phyloP scores from a whole-genome alignment of 495 filamentous ascomycete species.

The Hypoxylon fragiforme region DNA sequence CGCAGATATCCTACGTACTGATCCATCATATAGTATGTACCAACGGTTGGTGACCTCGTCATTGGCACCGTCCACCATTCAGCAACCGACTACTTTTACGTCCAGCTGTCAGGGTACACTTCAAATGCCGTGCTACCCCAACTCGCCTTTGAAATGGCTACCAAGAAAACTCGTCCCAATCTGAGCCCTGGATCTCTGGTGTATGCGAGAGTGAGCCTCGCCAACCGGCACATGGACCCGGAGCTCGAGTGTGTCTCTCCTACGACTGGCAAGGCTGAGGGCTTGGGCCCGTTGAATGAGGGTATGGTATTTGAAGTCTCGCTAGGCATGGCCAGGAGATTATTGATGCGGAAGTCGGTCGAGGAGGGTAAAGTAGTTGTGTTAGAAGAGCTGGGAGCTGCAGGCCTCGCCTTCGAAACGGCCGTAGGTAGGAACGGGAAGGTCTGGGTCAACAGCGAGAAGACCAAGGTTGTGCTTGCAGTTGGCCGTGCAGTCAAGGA shows the following conservation, averaged over 20 bases:
- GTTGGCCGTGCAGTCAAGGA: slow-evolving; percentile 80
- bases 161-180: slow-evolving; percentile 85
- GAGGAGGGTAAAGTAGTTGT: slow-evolving; percentile 71
- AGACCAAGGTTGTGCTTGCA: slow-evolving; percentile 64
- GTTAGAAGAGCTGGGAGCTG: slow-evolving; percentile 80
- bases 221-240: slow-evolving; percentile 80
- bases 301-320: slow-evolving; percentile 87
- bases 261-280: slow-evolving; percentile 84
- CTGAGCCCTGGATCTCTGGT: slow-evolving; percentile 74
- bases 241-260: slow-evolving; percentile 89
- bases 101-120: slow-evolving; percentile 62
- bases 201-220: slow-evolving; percentile 77
- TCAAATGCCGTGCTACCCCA: slow-evolving; percentile 77
- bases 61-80: slow-evolving; percentile 81
- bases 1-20: background rate
- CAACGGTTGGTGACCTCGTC: slow-evolving; percentile 75
- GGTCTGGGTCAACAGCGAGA: slow-evolving; percentile 84
- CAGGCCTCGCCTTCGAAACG: slow-evolving; percentile 81
- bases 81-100: slow-evolving; percentile 72
- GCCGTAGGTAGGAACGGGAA: slow-evolving; percentile 93
- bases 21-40: slow-evolving; percentile 67
- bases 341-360: slow-evolving; percentile 67
- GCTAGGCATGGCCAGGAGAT: slow-evolving; percentile 74
- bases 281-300: slow-evolving; percentile 79
- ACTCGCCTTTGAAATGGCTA: slow-evolving; percentile 87